Base-by-base conservation (phyloP, 2,329 filamentous ascomycete species). In the Ophioceras dolichostomum region DNA sequence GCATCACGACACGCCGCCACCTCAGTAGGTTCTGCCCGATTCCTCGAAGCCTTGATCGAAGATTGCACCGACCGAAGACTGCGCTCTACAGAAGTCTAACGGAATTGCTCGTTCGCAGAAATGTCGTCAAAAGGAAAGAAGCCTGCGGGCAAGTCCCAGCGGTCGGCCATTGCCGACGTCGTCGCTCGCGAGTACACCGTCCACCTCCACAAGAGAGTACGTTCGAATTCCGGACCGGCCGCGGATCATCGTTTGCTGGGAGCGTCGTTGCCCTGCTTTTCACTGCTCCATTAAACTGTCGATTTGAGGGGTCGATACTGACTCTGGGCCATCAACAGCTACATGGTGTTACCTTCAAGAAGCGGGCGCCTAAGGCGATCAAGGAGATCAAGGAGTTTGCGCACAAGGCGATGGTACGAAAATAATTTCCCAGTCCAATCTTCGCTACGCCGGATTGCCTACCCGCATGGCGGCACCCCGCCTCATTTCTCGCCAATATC, bases 101-200 rank as follows among this genome's bases (percentile, higher is more conserved):
- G n/a, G n/a, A n/a, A n/a, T n/a, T n/a, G n/a, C n/a, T n/a, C n/a
- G n/a, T n/a, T n/a, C n/a, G n/a, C n/a, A n/a, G 76, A 69, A 71
- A 82, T 82, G 76, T 79, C 77, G 62, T 63, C 68, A 57, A 75
- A 68, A 60, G 60, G 64, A 57, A 75, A 77, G 70, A 81, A 78
- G 70, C 67, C 70, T 49, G 62, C 73, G 57, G 82, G 80, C 73
- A 83, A 82, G 70, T 45, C 56, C 45, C 64, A 67, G 59, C 85
- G 88, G 64, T 94, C 86, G 68, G 93, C 93, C 73, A 94, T 98
- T 68, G 81, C 86, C 69, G 89, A 98, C 71, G 93, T 98, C 64
- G 89, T 98, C 67, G 82, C 91, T 60, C 86, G 91, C 78, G 93
- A 98, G 77, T 98, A 98, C 81, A 98, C 91, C 69, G 96, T 98